Base-by-base conservation (phyloP, 2,329 filamentous ascomycete genomes). In the Mycosphaerella sp. region DNA sequence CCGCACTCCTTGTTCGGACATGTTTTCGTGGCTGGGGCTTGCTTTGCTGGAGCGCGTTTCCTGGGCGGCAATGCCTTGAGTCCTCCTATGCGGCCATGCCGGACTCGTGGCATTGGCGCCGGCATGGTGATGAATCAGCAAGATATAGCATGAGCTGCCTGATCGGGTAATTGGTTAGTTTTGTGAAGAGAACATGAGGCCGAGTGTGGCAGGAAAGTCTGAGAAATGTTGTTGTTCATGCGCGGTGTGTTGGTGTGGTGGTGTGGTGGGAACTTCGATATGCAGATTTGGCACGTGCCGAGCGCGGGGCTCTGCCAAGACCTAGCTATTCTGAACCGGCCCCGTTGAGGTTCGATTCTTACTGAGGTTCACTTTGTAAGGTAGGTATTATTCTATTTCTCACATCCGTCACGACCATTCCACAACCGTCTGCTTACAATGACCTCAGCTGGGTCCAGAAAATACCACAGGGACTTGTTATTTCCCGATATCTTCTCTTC, bases 1-100 rank as follows among this genome's bases (percentile, higher is more conserved):
- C 52, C 50, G 35, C 58, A 60, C 2, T 42, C 44, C 10, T 51
- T 45, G 9, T 42, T 50, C 1, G 52, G 50, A 55, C 57, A 59
- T 16, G 39, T 50, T 28, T 54, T 51, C 13, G 44, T 44, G 21
- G 50, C 37, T n/a, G 46, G 40, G 1, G 43, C 18, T 17, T 34
- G 41, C 28, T 54, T 54, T 12, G 52, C 34, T 10, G 48, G 52
- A 21, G 28, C 47, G 18, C 52, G 52, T 14, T 49, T 46, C 6
- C 41, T 53, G 37, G 32, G 45, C 34, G 18, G 45, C 4, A 44
- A 17, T 32, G 28, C 28, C 13, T 52, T 53, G 37, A 54, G 27
- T n/a, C 52, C 47, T 35, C 52, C 52, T 8, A 54, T 32, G 16
- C 30, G 48, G 12, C 34, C 41, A 49, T 35, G 45, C 25, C 48